Base-by-base conservation (phyloP, 371 early-diverging fungal genomes). In the Rhizopus delemar region DNA sequence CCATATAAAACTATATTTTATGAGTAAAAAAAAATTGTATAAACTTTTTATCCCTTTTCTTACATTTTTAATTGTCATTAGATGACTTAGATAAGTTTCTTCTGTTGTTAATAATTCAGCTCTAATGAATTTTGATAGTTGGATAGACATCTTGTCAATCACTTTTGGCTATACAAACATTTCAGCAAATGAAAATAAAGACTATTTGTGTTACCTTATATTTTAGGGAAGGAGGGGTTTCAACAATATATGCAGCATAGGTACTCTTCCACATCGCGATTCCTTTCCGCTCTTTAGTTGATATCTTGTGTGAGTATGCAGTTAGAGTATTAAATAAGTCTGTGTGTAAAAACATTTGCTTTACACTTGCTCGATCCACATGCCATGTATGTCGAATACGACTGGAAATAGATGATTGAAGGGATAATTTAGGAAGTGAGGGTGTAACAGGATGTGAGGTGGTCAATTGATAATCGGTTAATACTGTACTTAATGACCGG, bases 51-150 rank as follows among this genome's bases (percentile, higher is more conserved):
- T 33, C 9, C 31, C 41, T 45, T 61, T n/a, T 35, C 41, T 45
- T 61, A 74, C 77, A 29, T 63, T 63, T 48, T 69, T 69, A 0
- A 74, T 55, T 11, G 63, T 71, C 28, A 55, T 22, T 15, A 76
- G 51, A 45, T 76, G 77, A 35, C 46, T 41, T 5, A 71, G 52
- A 55, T 71, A 76, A 4, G 75, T 74, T 29, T 67, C 52, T 63
- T 76, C 77, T 0, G 74, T 76, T 13, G 70, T 63, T 28, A 70
- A 54, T 34, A 76, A 45, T 51, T 76, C 77, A 16, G 55, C 41
- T 36, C 62, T 54, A 29, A 74, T 71, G 39, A 69, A 76, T 51
- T 62, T 69, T n/a, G 56, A 61, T 28, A 72, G 46, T 51, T 73
- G 70, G 13, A 38, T 49, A 6, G 73, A 61, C 48, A 48, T 63